Evolutionary conservation across 345 rosid species (phyloP), one percentile per base, ranked within the genome.

Genomic region (Turnera subulata): DNA sequence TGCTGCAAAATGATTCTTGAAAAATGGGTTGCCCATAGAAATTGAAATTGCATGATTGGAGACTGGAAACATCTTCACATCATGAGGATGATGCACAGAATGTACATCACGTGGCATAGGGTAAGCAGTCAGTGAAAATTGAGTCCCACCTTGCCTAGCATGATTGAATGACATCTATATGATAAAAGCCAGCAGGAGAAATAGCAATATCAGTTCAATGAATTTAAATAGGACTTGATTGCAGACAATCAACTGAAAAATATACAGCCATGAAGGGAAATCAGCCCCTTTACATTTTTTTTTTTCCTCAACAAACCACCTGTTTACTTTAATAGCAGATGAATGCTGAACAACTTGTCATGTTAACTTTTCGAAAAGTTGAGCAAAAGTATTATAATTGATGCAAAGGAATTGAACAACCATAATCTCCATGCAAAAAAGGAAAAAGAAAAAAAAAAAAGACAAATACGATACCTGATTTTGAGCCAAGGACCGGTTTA

Each of bases 91-190:
- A 56, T 70, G 59, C 59, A 47, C 19, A 29, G 67, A 46, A 55
- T 33, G 69, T 19, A 32, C 73, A 50, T 70, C 73, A 26, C 48
- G 75, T 52, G 58, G 76, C 69, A 56, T 48, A 46, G 74, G 53
- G 64, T 43, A 73, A 55, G 73, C 61, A 55, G 67, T 59, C 59
- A 67, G 58, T 35, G 77, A 56, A 59, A 75, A 57, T 56, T 62
- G 67, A 65, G 23, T 43, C 45, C 75, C 73, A 52, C 63, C 62
- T 53, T 66, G 66, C 77, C 59, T 66, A n/a, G 62, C 40, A 35
- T 57, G 71, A 66, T 71, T 61, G 62, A 73, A 66, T 10, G 71
- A 63, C 53, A 66, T 77, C 78, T 80, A 61, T 14, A 65, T 47
- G 29, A 47, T 35, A 53, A 50, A 73, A 47, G 47, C 46, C 67